Evolutionary conservation across 2,329 filamentous ascomycete genomes (phyloP), one percentile per base, ranked within the genome.

Genomic region (Aspergillus melleus): DNA sequence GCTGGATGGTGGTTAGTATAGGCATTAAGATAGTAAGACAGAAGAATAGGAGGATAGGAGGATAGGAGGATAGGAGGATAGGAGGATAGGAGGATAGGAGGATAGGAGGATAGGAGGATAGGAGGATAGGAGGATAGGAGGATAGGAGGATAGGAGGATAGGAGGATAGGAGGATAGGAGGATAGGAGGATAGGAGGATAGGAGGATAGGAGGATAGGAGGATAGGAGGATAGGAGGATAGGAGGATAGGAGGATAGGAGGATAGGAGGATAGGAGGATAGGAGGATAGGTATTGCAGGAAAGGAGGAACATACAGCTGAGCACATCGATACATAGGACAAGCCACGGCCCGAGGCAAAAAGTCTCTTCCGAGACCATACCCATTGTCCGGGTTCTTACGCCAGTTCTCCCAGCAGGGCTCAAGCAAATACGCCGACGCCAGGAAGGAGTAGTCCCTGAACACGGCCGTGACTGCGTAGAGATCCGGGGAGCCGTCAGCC

Each of bases 401-500:
- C 75, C 85, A 88, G 61, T 89, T 84, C 78, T 91, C 84, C 77
- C 95, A 93, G 75, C 93, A 97, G 11, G 93, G 93, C 81, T 97
- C 93, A 30, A 97, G 86, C 30, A 97, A 82, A 74, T 96, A 96
- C 0, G 92, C 90, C 24, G 91, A 96, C 5, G 92, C 90, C 30
- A 96, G 79, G 81, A 96, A 97, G 14, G 90, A 90, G 75, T 96
- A 97, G 79, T 97, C 93, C 20, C 93, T 85, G 76, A 96, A 96
- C 52, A 96, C 79, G 36, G 92, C 92, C 69, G 93, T 95, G 81
- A 96, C 87, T 60, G 91, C 79, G 16, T 89, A 89, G 44, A 94
- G 83, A 76, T 96, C 88, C 62, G 88, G 80, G 67, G 84, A 82
- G 67, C 84, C 77, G 64, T 77, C 74, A 9, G 69, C 59, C 10